Evolutionary conservation across 2,329 filamentous ascomycete species (phyloP).

Genomic region (Podosphaera xanthii): DNA sequence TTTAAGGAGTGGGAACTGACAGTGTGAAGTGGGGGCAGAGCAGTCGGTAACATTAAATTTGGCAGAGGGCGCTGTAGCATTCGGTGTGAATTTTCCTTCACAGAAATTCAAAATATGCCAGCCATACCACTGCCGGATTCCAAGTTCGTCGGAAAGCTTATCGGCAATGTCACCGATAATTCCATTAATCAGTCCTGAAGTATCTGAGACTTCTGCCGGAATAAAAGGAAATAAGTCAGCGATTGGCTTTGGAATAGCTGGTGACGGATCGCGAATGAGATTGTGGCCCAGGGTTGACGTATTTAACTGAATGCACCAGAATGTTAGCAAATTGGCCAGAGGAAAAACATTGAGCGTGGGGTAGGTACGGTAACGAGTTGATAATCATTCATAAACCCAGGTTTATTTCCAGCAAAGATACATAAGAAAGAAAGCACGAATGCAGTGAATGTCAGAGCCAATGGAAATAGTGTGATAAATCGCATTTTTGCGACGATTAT

Average conservation of each 20-base stretch:
- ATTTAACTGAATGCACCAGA: constrained; percentile 23
- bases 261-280: constrained; percentile 13
- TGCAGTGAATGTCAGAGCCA: constrained; percentile 26
- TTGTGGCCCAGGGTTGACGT: constrained; percentile 28
- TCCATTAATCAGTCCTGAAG: constrained; percentile 20
- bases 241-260: constrained; percentile 2
- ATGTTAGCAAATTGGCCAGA: background rate
- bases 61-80: constrained; percentile 18
- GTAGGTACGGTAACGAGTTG: constrained; percentile 29
- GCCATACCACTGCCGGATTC: constrained; percentile 37
- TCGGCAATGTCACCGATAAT: constrained; percentile 13
- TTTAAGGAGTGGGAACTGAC: constrained; percentile 12
- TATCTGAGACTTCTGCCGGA: background rate
- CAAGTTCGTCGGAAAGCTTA: constrained; percentile 23
- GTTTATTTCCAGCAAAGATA: constrained; percentile 35
- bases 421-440: constrained; percentile 35
- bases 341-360: background rate
- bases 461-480: constrained; percentile 24
- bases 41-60: constrained; percentile 29
- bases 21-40: constrained; percentile 28
- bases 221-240: background rate
- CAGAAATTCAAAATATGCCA: constrained; percentile 38
- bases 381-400: constrained; percentile 30
- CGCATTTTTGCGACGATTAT: constrained; percentile 19
- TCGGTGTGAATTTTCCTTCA: constrained; percentile 20